These are phyloP conservation scores for Aspergillus melleus DNA, from an alignment of 2,329 filamentous ascomycete species.

Conservation along the genomic window DNA sequence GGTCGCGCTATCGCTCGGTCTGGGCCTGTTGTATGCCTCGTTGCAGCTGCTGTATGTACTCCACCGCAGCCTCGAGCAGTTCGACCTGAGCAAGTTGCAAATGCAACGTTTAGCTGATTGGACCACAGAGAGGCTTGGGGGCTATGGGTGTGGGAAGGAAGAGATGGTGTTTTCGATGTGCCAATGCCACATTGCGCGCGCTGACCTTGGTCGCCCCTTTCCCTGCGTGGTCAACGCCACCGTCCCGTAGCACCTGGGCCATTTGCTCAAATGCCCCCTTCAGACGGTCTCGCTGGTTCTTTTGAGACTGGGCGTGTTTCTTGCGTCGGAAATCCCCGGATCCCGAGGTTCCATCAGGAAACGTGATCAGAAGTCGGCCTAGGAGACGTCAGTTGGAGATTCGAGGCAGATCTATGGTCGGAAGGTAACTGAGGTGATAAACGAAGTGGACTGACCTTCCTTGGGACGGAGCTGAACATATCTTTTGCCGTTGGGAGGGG, in stretches of 20 bases:
- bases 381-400: neutral
- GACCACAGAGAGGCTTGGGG: neutral
- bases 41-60: constrained; percentile 14
- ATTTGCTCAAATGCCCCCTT: constrained; percentile 7
- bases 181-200: neutral
- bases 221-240: constrained; percentile 1
- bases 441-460: neutral
- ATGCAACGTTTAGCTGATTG: neutral
- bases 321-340: constrained; percentile 1
- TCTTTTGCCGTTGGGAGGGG: neutral
- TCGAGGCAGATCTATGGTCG: neutral
- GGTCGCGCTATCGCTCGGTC: neutral
- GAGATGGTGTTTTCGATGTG: neutral
- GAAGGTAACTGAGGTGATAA: neutral
- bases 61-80: constrained; percentile 15
- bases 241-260: constrained; percentile 2
- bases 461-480: constrained; percentile 5
- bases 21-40: neutral
- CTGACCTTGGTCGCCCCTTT: constrained; percentile 5
- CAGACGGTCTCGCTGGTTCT: constrained; percentile 6
- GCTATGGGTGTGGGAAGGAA: neutral
- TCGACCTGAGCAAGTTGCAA: constrained; percentile 10
- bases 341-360: neutral
- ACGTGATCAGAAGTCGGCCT: constrained; percentile 4
- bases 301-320: constrained; percentile 7